phyloP scores from a whole-genome alignment of 768 basidiomycete species.

The Leccinellum luteum region DNA sequence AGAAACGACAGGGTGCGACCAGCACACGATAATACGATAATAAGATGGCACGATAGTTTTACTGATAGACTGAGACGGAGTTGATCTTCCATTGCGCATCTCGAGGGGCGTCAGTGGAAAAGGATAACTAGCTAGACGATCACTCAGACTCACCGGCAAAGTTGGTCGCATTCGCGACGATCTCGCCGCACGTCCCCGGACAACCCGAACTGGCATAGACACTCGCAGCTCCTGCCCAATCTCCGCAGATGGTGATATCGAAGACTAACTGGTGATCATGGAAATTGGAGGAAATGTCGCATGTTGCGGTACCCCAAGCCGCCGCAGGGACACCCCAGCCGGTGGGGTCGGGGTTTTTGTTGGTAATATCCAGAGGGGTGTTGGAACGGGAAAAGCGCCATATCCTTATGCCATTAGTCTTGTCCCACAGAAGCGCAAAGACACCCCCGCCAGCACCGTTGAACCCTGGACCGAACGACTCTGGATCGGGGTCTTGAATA shows the following conservation, averaged over 20 bases:
- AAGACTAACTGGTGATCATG: slow-evolving; percentile 45
- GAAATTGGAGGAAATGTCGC: slow-evolving; percentile 50
- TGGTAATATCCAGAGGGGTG: slow-evolving; percentile 50
- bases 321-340: slow-evolving; percentile 53
- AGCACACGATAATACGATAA: background rate
- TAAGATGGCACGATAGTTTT: background rate
- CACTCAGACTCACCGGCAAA: slow-evolving; percentile 40
- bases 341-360: slow-evolving; percentile 40
- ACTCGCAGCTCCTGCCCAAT: slow-evolving; percentile 20
- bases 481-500: slow-evolving; percentile 37
- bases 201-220: slow-evolving; percentile 29
- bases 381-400: slow-evolving; percentile 53
- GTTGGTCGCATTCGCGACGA: slow-evolving; percentile 54
- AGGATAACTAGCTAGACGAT: background rate
- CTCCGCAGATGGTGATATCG: slow-evolving; percentile 34
- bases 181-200: slow-evolving; percentile 43
- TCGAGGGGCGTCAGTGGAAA: slow-evolving; percentile 22
- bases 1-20: background rate
- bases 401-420: slow-evolving; percentile 43
- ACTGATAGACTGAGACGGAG: slow-evolving; percentile 51
- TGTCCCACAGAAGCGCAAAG: slow-evolving; percentile 56
- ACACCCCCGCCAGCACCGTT: slow-evolving; percentile 46
- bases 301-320: slow-evolving; percentile 46
- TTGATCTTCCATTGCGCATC: slow-evolving; percentile 57
- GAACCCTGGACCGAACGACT: slow-evolving; percentile 40